These are phyloP conservation scores for Fabrea salina DNA, from an alignment of 169 alveolate species.

Conservation along the genomic window DNA sequence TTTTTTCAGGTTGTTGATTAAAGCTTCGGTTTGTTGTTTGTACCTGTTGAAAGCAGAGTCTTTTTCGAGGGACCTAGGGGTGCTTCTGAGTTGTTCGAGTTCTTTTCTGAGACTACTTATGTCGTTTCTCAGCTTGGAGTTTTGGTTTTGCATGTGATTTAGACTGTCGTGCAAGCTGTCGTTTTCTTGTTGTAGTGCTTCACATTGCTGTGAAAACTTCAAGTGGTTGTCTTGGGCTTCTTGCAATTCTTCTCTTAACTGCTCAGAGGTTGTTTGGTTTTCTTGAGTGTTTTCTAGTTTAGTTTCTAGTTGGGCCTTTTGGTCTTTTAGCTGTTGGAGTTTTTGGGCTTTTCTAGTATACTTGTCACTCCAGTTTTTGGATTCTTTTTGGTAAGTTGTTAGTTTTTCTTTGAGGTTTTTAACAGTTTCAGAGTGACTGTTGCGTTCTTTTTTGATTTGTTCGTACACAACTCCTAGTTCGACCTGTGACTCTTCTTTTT, in stretches of 20 bases:
- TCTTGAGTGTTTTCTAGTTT: not conserved
- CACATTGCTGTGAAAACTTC: no score
- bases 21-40: slow-evolving; percentile 4
- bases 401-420: not conserved
- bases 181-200: not conserved
- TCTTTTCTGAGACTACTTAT: not conserved
- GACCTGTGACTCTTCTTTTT: slow-evolving; percentile 5
- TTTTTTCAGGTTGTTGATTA: slow-evolving; percentile 7
- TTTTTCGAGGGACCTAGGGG: no score
- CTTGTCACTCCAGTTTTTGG: not conserved
- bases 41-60: not conserved
- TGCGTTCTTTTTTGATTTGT: not conserved
- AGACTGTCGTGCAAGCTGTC: not conserved
- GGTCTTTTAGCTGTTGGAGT: not conserved
- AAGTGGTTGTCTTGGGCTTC: no score
- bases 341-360: not conserved
- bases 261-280: not conserved
- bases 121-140: not conserved
- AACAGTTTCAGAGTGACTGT: not conserved
- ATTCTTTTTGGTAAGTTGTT: not conserved
- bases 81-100: not conserved
- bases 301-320: no score
- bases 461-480: not conserved
- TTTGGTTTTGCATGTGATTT: not conserved
- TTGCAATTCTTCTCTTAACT: no score